phyloP scores from a whole-genome alignment of 768 basidiomycete species.

The Tricholoma matsutake region DNA sequence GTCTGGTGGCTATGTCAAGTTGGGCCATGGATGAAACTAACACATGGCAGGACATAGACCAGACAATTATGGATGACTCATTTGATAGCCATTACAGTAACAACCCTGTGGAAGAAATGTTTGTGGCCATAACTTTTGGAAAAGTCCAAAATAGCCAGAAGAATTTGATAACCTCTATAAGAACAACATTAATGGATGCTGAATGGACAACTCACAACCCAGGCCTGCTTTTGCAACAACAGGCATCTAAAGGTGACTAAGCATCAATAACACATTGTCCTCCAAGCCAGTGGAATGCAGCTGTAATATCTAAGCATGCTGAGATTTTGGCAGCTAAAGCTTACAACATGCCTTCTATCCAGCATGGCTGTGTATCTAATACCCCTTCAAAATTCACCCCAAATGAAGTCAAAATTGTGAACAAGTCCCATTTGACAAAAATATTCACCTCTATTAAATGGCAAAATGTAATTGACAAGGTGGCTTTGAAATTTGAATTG shows the following conservation, averaged over 20 bases:
- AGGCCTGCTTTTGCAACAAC: not conserved
- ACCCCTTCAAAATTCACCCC: not conserved
- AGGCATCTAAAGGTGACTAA: not conserved
- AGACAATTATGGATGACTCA: not conserved
- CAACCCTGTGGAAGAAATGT: not conserved
- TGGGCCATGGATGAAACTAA: not conserved
- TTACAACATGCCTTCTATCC: not conserved
- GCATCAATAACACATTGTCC: not conserved
- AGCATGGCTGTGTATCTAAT: not conserved
- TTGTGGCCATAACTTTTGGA: not conserved
- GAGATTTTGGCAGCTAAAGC: not conserved
- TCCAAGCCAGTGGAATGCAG: not conserved
- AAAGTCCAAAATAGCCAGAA: not conserved
- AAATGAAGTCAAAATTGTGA: conserved; percentile 7
- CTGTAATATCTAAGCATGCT: not conserved
- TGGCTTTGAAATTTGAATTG: conserved; percentile 12
- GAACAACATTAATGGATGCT: not conserved
- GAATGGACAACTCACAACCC: not conserved
- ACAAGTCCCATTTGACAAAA: conserved; percentile 9
- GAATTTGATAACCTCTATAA: not conserved
- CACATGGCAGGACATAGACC: not conserved
- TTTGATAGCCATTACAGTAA: not conserved
- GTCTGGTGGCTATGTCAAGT: not conserved
- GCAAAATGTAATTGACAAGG: conserved; percentile 1
- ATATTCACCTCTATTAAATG: not conserved